A percentile compares a stretch with the other conserved stretches of the same genome.
Evolutionary conservation across 257 asterid species (phyloP).

Genomic region (Cynanchum wilfordii): DNA sequence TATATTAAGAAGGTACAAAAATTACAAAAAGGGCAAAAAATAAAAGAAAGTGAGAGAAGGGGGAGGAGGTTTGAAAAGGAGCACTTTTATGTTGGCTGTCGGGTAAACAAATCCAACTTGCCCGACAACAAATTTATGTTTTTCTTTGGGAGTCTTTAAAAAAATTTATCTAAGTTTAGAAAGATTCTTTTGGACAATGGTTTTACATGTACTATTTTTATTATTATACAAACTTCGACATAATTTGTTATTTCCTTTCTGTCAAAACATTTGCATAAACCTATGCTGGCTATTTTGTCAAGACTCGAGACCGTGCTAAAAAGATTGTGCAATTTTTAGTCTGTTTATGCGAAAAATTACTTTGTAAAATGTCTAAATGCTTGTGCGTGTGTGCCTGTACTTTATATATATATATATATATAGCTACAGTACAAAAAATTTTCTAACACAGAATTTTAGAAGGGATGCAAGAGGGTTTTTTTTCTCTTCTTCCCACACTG

Average conservation of each 20-base stretch:
- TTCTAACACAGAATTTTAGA: background rate
- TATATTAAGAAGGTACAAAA: too few relatives aligned
- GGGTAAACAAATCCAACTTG: constrained; percentile 4
- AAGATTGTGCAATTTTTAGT: background rate
- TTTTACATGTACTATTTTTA: too few relatives aligned
- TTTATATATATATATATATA: too few relatives aligned
- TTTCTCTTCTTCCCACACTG: too few relatives aligned
- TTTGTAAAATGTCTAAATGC: too few relatives aligned
- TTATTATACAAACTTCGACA: background rate
- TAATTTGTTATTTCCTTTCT: background rate
- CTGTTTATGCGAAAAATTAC: too few relatives aligned
- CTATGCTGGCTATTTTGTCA: background rate
- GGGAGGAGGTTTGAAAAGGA: background rate
- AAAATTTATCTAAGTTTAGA: background rate
- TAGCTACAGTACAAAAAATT: too few relatives aligned
- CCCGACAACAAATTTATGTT: background rate
- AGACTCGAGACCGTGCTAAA: background rate
- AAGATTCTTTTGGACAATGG: background rate
- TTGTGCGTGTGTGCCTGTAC: background rate
- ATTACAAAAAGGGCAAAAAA: background rate
- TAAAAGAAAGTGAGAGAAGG: background rate
- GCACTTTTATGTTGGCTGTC: background rate
- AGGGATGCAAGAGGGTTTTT: background rate
- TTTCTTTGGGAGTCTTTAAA: background rate
- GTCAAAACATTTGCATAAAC: background rate